Percentiles rank a stretch among this genome's conserved stretches.
phyloP scores from a whole-genome alignment of 495 filamentous ascomycete species.

The Cercophora newfieldiana region DNA sequence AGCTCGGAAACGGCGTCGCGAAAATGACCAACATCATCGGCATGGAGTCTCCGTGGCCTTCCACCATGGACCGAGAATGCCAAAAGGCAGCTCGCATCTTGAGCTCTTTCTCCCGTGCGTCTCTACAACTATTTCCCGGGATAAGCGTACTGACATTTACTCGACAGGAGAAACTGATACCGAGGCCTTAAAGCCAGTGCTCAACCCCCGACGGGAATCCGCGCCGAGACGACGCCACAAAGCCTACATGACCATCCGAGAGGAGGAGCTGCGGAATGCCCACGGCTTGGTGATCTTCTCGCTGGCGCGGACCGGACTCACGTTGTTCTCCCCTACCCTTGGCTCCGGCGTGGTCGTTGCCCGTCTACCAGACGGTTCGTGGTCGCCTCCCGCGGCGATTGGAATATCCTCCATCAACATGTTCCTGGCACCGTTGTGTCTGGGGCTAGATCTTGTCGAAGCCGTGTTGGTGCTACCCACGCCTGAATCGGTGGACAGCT shows the following conservation, averaged over 20 bases:
- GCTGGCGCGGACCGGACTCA: background rate
- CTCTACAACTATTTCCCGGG: background rate
- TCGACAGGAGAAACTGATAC: background rate
- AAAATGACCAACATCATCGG: background rate
- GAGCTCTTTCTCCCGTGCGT: background rate
- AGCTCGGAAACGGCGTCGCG: background rate
- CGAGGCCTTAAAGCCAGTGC: no score
- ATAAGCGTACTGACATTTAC: background rate
- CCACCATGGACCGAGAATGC: background rate
- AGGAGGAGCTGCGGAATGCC: background rate
- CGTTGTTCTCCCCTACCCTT: background rate
- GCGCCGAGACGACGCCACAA: background rate
- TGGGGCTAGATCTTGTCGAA: constrained; percentile 82
- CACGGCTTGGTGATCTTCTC: background rate
- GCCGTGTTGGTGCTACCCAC: constrained; percentile 81
- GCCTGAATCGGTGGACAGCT: constrained; percentile 47
- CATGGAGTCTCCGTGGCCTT: background rate
- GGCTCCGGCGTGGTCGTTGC: constrained; percentile 72
- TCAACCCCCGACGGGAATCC: background rate
- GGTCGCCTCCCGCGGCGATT: constrained; percentile 81
- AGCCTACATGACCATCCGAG: background rate
- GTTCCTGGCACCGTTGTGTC: constrained; percentile 48
- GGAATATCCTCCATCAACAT: constrained; percentile 66
- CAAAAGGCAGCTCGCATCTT: background rate
- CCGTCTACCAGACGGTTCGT: constrained; percentile 66